phyloP scores from a whole-genome alignment of 257 asterid genomes.

The Galeopsis tetrahit region DNA sequence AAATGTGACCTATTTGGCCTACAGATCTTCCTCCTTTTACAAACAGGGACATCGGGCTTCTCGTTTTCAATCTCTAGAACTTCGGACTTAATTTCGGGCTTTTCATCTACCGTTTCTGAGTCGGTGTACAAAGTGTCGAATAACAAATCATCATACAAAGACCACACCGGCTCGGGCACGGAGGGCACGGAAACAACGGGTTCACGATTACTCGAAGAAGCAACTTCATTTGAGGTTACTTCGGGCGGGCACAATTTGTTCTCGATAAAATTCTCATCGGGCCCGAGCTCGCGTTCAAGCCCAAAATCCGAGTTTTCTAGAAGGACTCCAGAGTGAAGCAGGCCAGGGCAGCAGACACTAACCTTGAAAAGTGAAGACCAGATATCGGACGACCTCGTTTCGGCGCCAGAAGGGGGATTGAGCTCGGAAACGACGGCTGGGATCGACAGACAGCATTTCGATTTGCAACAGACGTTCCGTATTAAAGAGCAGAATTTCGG shows the following conservation, averaged over 20 bases:
- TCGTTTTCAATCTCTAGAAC: conserved; percentile 11
- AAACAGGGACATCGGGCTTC: conserved; percentile 31
- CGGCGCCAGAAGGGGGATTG: conserved; percentile 32
- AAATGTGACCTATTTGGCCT: conserved; percentile 62
- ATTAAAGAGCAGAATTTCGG: conserved; percentile 69
- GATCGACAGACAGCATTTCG: conserved; percentile 68
- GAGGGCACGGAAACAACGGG: conserved; percentile 30
- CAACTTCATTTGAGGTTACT: conserved; percentile 24
- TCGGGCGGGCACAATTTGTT: conserved; percentile 26
- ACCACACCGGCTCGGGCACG: conserved; percentile 66
- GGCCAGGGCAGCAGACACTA: conserved; percentile 89
- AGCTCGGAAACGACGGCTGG: conserved; percentile 86
- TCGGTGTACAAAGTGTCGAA: conserved; percentile 70
- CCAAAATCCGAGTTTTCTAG: conserved; percentile 92
- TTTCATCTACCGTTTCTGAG: conserved; percentile 47
- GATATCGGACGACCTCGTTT: conserved; percentile 45
- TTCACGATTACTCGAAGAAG: conserved; percentile 44
- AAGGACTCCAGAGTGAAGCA: conserved; percentile 82
- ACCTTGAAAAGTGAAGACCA: conserved; percentile 93
- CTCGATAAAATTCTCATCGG: conserved; percentile 52
- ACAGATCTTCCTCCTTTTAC: conserved; percentile 53
- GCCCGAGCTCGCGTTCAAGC: conserved; percentile 86
- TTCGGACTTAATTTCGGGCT: conserved; percentile 39
- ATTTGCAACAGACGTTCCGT: conserved; percentile 63
- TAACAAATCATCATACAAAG: conserved; percentile 79